Base-by-base conservation (phyloP, 345 rosid species). In the Aquilaria malaccensis region DNA sequence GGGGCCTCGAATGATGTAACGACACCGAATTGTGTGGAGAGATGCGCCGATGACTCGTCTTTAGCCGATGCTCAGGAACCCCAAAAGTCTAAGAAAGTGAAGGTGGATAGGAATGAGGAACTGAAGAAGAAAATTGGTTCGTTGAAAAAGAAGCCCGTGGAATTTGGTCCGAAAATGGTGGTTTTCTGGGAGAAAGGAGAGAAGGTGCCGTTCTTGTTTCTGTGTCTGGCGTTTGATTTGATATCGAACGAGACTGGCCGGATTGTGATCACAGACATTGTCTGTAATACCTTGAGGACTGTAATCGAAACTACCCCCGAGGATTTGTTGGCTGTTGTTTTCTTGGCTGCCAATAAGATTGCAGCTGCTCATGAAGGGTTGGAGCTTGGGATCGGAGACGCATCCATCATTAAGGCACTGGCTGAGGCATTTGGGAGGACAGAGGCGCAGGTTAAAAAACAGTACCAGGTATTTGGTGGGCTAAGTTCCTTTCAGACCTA, bases 341-440 rank as follows among this genome's bases (percentile, higher is more conserved):
- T 87, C 71, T 77, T 90, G 60, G 65, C 85, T 33, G 96, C 92
- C 2, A 83, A 86, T 67, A 81, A 79, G 79, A 67, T 94, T 67
- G 92, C 97, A 0, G 91, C 99, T 6, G 87, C 97, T 14, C 97
- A 90, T 50, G 93, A 90, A 62, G 99, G 97, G n/a, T 49, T 90
- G 61, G 97, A 90, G 72, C 74, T 94, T 62, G 97, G 99, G 48
- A 86, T 88, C 47, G 97, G 97, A 56, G 96, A 90, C 51, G 82
- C 88, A 1, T 77, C 81, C 22, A 81, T 94, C 66, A 82, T 86
- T 29, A 88, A 86, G 68, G 97, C 96, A 0, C 83, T 94, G 2
- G 79, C 96, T 0, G 92, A 86, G 77, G 96, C 97, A 33, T 94
- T 70, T 75, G 97, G 97, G 72, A 84, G 90, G 72, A 86, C 88